A percentile compares a stretch with the other conserved stretches of the same genome.
phyloP scores from a whole-genome alignment of 768 basidiomycete species.

The Naganishia kalamii region DNA sequence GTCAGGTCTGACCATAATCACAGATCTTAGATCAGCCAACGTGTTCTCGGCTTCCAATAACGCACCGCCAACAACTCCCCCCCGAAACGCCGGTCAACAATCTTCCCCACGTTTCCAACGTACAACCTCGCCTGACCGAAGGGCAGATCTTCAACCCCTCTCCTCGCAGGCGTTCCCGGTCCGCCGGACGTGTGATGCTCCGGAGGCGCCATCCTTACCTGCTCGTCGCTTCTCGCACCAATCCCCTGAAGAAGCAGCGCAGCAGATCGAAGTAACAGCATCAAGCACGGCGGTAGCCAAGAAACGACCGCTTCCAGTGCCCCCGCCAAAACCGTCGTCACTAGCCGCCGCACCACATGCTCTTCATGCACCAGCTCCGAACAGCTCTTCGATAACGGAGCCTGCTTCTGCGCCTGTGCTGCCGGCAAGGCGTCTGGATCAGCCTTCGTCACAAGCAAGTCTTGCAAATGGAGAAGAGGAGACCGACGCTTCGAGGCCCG shows the following conservation, averaged over 20 bases:
- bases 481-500: not conserved
- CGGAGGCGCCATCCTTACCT: not conserved
- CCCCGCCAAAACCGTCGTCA: not conserved
- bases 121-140: not conserved
- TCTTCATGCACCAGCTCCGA: not conserved
- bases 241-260: not conserved
- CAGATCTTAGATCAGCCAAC: conserved; percentile 20
- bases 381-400: not conserved
- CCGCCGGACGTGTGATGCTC: not conserved
- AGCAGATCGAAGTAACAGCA: no score
- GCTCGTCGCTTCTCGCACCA: not conserved
- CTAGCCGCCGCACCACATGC: not conserved
- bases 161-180: not conserved
- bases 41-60: conserved; percentile 2
- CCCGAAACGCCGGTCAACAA: not conserved
- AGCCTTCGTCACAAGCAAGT: not conserved
- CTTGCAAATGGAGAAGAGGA: not conserved
- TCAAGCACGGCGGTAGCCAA: not conserved
- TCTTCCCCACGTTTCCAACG: not conserved
- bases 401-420: not conserved
- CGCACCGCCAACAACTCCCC: conserved; percentile 1
- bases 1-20: not conserved
- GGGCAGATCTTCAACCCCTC: not conserved
- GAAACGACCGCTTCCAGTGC: conserved; percentile 1
- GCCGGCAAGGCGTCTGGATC: not conserved